phyloP scores from a whole-genome alignment of 2,329 filamentous ascomycete species.

The Sporothrix inflata region DNA sequence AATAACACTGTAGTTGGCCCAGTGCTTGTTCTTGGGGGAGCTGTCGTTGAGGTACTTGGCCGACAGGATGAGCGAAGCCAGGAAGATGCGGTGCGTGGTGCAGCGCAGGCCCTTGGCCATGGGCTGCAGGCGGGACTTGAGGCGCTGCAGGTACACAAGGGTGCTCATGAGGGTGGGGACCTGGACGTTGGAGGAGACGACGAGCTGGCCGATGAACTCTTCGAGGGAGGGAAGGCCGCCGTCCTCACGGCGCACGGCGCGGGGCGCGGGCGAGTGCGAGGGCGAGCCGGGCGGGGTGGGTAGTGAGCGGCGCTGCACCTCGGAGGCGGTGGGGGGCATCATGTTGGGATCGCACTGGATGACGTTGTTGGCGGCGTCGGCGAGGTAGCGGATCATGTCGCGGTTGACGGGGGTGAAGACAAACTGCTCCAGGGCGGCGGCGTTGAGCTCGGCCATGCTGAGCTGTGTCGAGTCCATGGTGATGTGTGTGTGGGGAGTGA shows the following conservation, averaged over 20 bases:
- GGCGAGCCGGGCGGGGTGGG: slow-evolving; percentile 53
- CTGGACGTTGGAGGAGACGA: slow-evolving; percentile 92
- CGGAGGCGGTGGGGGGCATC: slow-evolving; percentile 51
- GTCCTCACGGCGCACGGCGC: slow-evolving; percentile 51
- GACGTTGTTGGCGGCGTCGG: slow-evolving; percentile 73
- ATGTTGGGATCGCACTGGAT: slow-evolving; percentile 74
- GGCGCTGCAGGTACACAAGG: slow-evolving; percentile 85
- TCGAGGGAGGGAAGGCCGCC: slow-evolving; percentile 76
- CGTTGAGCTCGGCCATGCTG: slow-evolving; percentile 64
- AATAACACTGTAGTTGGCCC: slow-evolving; percentile 89
- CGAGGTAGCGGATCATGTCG: slow-evolving; percentile 78
- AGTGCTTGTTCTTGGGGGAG: slow-evolving; percentile 99
- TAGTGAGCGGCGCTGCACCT: slow-evolving; percentile 35
- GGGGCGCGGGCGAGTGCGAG: slow-evolving; percentile 48
- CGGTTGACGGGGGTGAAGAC: slow-evolving; percentile 74
- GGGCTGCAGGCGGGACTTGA: slow-evolving; percentile 83
- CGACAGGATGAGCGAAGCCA: slow-evolving; percentile 80
- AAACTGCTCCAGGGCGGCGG: slow-evolving; percentile 77
- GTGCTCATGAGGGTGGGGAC: slow-evolving; percentile 97
- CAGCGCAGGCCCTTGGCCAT: slow-evolving; percentile 96
- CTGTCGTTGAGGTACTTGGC: slow-evolving; percentile 99
- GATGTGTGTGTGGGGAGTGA: slow-evolving; percentile 33
- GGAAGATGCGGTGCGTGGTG: slow-evolving; percentile 96
- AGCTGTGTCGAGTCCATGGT: slow-evolving; percentile 54
- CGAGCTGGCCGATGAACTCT: slow-evolving; percentile 88